Evolutionary conservation across 1,284 basidiomycete genomes (phyloP), one percentile per base, ranked within the genome.

Genomic region (Boletus sp.): DNA sequence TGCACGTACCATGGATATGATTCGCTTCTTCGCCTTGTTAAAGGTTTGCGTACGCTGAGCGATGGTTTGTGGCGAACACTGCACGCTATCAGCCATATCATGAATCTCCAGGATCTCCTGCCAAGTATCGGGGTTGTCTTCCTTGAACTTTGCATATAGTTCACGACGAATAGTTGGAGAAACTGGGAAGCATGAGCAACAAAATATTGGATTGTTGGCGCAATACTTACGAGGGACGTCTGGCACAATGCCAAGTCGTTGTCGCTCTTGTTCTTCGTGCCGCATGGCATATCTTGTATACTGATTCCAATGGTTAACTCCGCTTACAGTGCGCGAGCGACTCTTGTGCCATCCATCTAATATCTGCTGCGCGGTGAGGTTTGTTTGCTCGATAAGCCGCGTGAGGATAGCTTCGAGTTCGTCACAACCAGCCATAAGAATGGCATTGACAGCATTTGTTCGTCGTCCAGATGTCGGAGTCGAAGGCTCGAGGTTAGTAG

Each of bases 101-200:
- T 52, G 27, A 16, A 60, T 1, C 3, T 61, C 55, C 0, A 61
- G 43, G 8, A 61, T 61, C 19, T 61, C 55, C 14, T 52, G 56
- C 59, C 59, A 61, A 0, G 48, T 52, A 5, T 60, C 23, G 11
- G 11, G 19, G 9, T 60, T 60, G 1, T 60, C 55, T 23, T 60
- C 59, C 33, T 60, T 60, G 27, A 60, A 60, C 25, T 50, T 60
- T 10, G 8, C 13, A 13, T 60, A 58, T 21, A 60, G 48, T 14
- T 51, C n/a, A 3, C 16, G 30, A 30, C 28, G n/a, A 6, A 28
- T 28, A 3, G 16, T 21, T 14, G 59, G 59, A 7, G 59, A 51
- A 23, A 60, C 53, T 56, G 19, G 37, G 17, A 38, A 19, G 17
- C 8, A 21, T 38, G 14, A 38, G 37, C 37, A 38, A 13, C 37